Evolutionary conservation across 345 rosid genomes (phyloP), one percentile per base, ranked within the genome.

Genomic region (Linum trigynum): DNA sequence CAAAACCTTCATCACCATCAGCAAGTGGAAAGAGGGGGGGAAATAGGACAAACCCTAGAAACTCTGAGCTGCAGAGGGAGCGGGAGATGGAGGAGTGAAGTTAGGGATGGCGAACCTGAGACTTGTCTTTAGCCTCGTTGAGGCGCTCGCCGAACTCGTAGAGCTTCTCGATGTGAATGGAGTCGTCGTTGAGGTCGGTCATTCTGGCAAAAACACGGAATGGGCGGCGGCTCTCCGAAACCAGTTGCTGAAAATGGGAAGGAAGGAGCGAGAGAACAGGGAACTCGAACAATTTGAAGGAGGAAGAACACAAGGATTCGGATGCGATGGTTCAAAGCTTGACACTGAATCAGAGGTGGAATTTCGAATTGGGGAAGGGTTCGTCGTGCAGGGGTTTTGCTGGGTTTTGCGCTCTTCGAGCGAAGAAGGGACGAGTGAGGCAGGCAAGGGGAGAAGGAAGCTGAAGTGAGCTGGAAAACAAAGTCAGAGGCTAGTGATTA

Each of bases 121-220:
- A 84, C 88, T 94, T 94, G 73, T 91, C 99, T 76, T 91, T 95
- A 71, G 97, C 79, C 73, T 88, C 97, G 69, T 75, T 95, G 65
- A 95, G 96, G 3, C 96, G 83, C 71, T 95, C 99, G 5, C 97
- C 90, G 78, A 86, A 91, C 90, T 95, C 91, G 77, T 95, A 95
- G 63, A 95, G 94, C 88, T 83, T 86, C 85, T 91, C 97, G 78
- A 95, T 89, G 73, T 82, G 97, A 60, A 71, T 72, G 64, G 85
- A 82, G 39, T 91, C 98, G 17, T 87, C 94, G 62, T 84, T 63
- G 42, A 72, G 51, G 69, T 90, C 96, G 63, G 86, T 71, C 96
- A 87, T 87, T 79, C 1, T 59, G 62, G 40, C 53, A 14, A 48
- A 9, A 0, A 7, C 53, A 48, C 2, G 3, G 14, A 48, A 12